Conservation (phyloP, 495 filamentous ascomycete genomes). For the Aspergillus incahuasiensis region DNA sequence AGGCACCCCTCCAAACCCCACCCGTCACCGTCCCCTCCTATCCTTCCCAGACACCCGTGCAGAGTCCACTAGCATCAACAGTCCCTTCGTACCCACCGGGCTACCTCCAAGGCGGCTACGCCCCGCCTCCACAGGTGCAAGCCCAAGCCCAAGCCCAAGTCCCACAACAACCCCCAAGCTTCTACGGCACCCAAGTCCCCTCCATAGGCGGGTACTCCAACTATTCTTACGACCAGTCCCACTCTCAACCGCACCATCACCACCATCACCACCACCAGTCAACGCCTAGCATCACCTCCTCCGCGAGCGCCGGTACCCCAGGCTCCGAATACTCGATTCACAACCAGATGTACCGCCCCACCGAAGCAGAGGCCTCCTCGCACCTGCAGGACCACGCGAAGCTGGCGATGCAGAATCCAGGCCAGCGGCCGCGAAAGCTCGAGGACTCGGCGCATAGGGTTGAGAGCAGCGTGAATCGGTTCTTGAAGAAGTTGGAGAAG, state of each 20-base stretch:
- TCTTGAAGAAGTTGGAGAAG: conserved; percentile 90
- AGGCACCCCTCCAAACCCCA: conserved; percentile 14
- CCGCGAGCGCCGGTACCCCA: conserved; percentile 17
- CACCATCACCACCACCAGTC: conserved; percentile 18
- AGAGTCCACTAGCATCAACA: not conserved
- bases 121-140: conserved; percentile 5
- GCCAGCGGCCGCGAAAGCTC: conserved; percentile 50
- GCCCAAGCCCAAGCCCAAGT: conserved; percentile 9
- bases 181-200: conserved; percentile 20
- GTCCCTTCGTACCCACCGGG: conserved; percentile 26
- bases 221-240: conserved; percentile 47
- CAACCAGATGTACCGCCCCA: conserved; percentile 72
- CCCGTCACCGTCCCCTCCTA: not conserved
- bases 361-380: conserved; percentile 51
- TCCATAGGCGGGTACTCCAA: conserved; percentile 50
- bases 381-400: conserved; percentile 45
- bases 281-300: conserved; percentile 13
- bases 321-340: conserved; percentile 62
- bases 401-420: conserved; percentile 47
- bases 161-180: conserved; percentile 12
- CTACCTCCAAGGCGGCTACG: conserved; percentile 29
- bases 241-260: conserved; percentile 25
- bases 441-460: conserved; percentile 64
- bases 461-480: conserved; percentile 73
- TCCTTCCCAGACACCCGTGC: conserved; percentile 14